Conservation (phyloP, 305 asterid species). For the Ilex paraguariensis region DNA sequence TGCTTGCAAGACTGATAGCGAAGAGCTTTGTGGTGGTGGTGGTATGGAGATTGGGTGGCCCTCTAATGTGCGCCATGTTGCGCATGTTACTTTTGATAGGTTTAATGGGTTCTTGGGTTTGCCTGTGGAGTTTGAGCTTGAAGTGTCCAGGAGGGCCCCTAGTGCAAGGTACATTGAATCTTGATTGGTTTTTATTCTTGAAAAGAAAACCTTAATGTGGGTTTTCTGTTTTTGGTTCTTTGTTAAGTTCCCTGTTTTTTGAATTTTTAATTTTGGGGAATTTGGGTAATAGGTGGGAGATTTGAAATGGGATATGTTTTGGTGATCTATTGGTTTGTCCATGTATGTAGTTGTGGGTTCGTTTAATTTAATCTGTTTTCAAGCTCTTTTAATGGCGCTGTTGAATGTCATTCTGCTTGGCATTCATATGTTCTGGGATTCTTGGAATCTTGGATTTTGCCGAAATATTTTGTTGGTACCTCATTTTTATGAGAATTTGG, state of each 20-base stretch:
- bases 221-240: constrained; percentile 2
- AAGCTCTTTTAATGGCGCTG: too few species aligned
- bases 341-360: too few species aligned
- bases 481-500: too few species aligned
- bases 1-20: constrained; percentile 70
- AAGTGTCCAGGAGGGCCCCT: constrained; percentile 88
- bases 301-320: too few species aligned
- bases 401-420: too few species aligned
- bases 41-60: constrained; percentile 99
- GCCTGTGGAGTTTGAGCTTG: constrained; percentile 99
- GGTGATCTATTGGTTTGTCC: too few species aligned
- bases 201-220: neutral
- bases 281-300: too few species aligned
- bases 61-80: constrained; percentile 87
- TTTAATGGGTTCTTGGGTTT: constrained; percentile 96
- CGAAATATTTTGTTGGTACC: too few species aligned
- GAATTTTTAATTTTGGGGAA: too few species aligned
- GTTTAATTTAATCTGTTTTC: too few species aligned
- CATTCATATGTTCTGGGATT: too few species aligned
- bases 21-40: constrained; percentile 33
- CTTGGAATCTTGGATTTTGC: too few species aligned
- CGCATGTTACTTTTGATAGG: constrained; percentile 95
- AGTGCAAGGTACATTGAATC: constrained; percentile 74
- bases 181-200: constrained; percentile 1
- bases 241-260: neutral